Evolutionary conservation across 768 basidiomycete genomes (phyloP), one percentile per base, ranked within the genome.

Genomic region (Galerina marginata): DNA sequence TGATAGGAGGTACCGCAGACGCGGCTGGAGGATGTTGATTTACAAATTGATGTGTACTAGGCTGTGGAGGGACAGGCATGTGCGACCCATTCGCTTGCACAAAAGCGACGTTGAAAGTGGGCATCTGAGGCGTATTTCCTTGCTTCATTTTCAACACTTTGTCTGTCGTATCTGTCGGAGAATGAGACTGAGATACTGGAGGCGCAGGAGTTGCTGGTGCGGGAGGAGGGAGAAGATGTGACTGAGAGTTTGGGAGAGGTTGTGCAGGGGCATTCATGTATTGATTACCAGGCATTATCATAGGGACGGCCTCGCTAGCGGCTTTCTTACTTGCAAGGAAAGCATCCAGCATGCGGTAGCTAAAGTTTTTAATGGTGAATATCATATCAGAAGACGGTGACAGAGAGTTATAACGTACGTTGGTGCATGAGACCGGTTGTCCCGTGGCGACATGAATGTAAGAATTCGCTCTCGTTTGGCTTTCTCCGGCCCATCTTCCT

Each of bases 401-500:
- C 58, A 48, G 11, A 50, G 60, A 61, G 37, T 6, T 59, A 39
- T 43, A 54, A 46, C 71, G 53, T 75, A 89, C 87, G 72, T 86
- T 49, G 87, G 83, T 15, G 77, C 74, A 58, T 82, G 76, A 64
- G 78, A 66, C 69, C 85, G 74, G 60, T 75, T 77, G 64, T 81
- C 72, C 44, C 79, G 77, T 9, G 91, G 90, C 53, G 85, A 85
- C 91, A 92, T 91, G 75, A 88, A 91, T 56, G 90, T 84, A 78
- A 91, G 83, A 56, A 95, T 85, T 79, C 92, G 91, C 20, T 82
- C 77, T 52, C 88, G 83, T 48, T 89, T 85, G 29, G 84, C 86
- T 71, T 86, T 91, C 65, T 92, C 89, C 3, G 84, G 82, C 61
- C 92, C 91, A 56, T 92, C 89, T 58, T 91, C 89, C 64, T 91